These are phyloP conservation scores for Vitis hybrid DNA, from an alignment of 177 flowering plant species.

Conservation along the genomic window DNA sequence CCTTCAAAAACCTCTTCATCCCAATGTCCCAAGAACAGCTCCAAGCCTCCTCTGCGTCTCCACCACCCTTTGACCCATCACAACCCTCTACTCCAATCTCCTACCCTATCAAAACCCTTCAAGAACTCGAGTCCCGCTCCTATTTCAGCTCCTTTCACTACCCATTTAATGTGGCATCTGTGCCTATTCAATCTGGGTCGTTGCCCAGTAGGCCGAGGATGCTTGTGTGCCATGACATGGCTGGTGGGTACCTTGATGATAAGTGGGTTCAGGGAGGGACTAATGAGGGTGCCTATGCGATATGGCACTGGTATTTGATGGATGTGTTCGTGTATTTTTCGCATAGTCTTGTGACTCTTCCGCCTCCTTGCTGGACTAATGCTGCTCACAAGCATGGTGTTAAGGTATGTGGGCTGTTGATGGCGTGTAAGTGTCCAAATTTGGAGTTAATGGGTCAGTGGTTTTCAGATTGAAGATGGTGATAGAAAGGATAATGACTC, in stretches of 20 bases:
- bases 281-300: slow-evolving; percentile 64
- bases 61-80: slow-evolving; percentile 54
- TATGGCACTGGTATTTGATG: slow-evolving; percentile 96
- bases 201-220: slow-evolving; percentile 56
- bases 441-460: not conserved
- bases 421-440: not conserved
- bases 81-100: slow-evolving; percentile 70
- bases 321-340: slow-evolving; percentile 94
- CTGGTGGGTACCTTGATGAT: slow-evolving; percentile 80
- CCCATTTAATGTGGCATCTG: slow-evolving; percentile 67
- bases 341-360: slow-evolving; percentile 79
- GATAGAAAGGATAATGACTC: too few relatives aligned
- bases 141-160: slow-evolving; percentile 86
- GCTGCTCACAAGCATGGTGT: slow-evolving; percentile 91
- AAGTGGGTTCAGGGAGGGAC: slow-evolving; percentile 86
- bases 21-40: slow-evolving; percentile 13
- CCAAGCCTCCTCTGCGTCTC: not conserved
- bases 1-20: not conserved
- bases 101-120: slow-evolving; percentile 67
- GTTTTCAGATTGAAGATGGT: not conserved
- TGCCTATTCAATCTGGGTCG: slow-evolving; percentile 28
- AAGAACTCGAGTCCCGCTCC: slow-evolving; percentile 61
- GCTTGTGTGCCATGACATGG: slow-evolving; percentile 92
- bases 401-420: slow-evolving; percentile 45
- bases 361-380: slow-evolving; percentile 95